Percentiles rank a stretch among this genome's conserved stretches.
phyloP scores from a whole-genome alignment of 371 early-diverging fungal species.

The Mortierella sp. region DNA sequence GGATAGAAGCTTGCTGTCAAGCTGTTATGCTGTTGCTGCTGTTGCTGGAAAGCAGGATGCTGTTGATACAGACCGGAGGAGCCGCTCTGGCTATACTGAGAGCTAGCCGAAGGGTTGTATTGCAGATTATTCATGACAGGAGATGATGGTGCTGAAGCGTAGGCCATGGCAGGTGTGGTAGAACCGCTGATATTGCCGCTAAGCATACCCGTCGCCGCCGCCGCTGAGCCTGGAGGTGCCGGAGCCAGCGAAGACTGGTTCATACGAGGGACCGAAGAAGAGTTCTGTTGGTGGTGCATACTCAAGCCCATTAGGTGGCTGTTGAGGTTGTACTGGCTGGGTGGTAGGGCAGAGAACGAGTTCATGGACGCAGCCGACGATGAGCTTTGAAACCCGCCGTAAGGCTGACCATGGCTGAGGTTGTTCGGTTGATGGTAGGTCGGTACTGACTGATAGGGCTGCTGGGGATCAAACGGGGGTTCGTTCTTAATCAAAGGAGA shows the following conservation, averaged over 20 bases:
- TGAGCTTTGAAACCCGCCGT: slow-evolving; percentile 26
- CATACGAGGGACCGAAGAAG: slow-evolving; percentile 18
- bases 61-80: slow-evolving; percentile 32
- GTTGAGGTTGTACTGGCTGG: slow-evolving; percentile 37
- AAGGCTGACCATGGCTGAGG: slow-evolving; percentile 17
- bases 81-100: slow-evolving; percentile 24
- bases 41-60: slow-evolving; percentile 23
- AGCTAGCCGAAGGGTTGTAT: slow-evolving; percentile 21
- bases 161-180: slow-evolving; percentile 37
- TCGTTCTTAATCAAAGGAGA: slow-evolving; percentile 23
- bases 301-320: slow-evolving; percentile 42
- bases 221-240: slow-evolving; percentile 1
- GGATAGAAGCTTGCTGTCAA: slow-evolving; percentile 41
- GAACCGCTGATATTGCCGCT: slow-evolving; percentile 40
- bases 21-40: slow-evolving; percentile 18
- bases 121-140: slow-evolving; percentile 29
- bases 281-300: slow-evolving; percentile 23
- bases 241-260: slow-evolving; percentile 24
- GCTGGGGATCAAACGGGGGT: slow-evolving; percentile 17
- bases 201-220: slow-evolving; percentile 16
- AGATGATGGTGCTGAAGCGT: slow-evolving; percentile 42
- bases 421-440: slow-evolving; percentile 14
- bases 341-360: slow-evolving; percentile 35
- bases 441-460: slow-evolving; percentile 8
- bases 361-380: slow-evolving; percentile 11